Evolutionary conservation across 2,329 filamentous ascomycete species (phyloP), one percentile per base, ranked within the genome.

Genomic region (Albophoma yamanashiensis): DNA sequence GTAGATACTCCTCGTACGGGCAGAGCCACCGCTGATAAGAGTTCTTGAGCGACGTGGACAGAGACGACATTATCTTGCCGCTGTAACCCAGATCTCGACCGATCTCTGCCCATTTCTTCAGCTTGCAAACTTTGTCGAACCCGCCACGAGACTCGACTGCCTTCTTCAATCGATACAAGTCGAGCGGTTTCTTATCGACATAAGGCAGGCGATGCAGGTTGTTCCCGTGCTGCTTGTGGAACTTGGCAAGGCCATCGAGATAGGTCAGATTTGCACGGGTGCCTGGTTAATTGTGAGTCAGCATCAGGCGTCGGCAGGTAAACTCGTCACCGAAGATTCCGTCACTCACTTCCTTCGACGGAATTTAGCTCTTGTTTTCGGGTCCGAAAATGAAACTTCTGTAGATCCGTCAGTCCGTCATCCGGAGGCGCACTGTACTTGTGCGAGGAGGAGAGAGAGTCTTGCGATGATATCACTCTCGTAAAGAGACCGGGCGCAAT

Each of bases 61-160:
- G 78, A 11, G 94, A 97, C 2, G 93, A 97, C 94, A 99, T 99
- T 64, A 99, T 99, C 78, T 99, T 99, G 71, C 94, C 94, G 70
- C 93, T 97, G 75, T 99, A 99, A 59, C 94, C 94, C 56, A 99
- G 78, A 71, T 97, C 94, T 69, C 94, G 87, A 40, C 94, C 94
- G 67, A 99, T 97, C 74, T 99, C 94, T 20, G 94, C 94, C 94
- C 94, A 99, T 77, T 97, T 97, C 77, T 99, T 99, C 60, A 88
- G 82, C 75, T 96, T 97, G 81, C 94, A 99, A 53, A 99, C 94
- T 70, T 90, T 90, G 59, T 97, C 92, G 67, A 99, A 99, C 3
- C 94, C 94, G 55, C 94, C 94, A 63, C 94, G 86, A 38, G 91
- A 88, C 71, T 97, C 94, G 42, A 99, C 94, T 0, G 93, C 93